A percentile compares a stretch with the other conserved stretches of the same genome.
These are phyloP conservation scores for Mortierella sp. DNA, from an alignment of 371 early-diverging fungal genomes.

Conservation along the genomic window DNA sequence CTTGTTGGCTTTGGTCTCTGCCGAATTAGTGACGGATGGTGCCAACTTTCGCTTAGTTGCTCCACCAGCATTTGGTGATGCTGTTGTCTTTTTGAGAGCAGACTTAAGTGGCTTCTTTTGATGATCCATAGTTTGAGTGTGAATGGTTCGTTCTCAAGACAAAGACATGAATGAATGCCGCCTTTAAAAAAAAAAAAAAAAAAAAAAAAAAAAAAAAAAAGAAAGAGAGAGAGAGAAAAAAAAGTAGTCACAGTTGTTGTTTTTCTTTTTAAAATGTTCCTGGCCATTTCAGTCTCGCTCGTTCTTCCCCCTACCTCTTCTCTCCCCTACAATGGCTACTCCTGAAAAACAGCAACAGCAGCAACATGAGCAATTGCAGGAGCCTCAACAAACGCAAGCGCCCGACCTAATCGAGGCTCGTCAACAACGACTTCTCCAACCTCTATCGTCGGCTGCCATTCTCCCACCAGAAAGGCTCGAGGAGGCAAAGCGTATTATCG, in stretches of 20 bases:
- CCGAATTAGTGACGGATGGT: slow-evolving; percentile 1
- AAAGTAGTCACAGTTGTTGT: slow-evolving; percentile 16
- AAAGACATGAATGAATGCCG: not conserved
- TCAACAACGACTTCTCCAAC: slow-evolving; percentile 32
- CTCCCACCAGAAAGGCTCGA: slow-evolving; percentile 59
- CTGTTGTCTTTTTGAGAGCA: slow-evolving; percentile 41
- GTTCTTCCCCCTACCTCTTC: not conserved
- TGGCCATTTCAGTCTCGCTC: not conserved
- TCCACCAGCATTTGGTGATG: not conserved
- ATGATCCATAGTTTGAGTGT: slow-evolving; percentile 24
- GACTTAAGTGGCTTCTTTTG: slow-evolving; percentile 47
- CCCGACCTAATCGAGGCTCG: slow-evolving; percentile 40
- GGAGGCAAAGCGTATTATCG: slow-evolving; percentile 71
- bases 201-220: slow-evolving; percentile 26
- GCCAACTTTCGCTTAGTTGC: slow-evolving; percentile 27
- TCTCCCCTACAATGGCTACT: not conserved
- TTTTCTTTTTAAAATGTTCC: not conserved
- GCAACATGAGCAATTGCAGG: not conserved
- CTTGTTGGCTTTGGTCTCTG: not conserved
- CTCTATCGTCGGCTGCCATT: slow-evolving; percentile 25
- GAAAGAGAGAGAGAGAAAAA: not conserved
- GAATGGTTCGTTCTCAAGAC: not conserved
- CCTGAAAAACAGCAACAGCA: not conserved
- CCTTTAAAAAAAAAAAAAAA: not conserved
- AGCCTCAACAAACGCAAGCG: slow-evolving; percentile 3